phyloP scores from a whole-genome alignment of 768 basidiomycete species.

The Termitomyces eurrhizus region DNA sequence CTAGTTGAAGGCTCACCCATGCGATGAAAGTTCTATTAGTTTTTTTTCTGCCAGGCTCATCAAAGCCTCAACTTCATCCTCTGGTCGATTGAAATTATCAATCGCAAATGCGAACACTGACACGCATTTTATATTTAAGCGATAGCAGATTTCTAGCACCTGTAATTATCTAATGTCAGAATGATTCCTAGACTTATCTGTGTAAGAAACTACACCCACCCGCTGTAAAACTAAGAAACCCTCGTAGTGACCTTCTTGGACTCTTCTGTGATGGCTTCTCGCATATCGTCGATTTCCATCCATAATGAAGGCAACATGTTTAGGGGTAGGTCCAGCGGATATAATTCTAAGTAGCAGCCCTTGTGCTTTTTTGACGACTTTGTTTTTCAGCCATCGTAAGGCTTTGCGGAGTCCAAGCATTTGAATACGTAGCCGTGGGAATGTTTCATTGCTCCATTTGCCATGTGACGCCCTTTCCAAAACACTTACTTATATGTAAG shows the following conservation, averaged over 20 bases:
- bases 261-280: conserved; percentile 55
- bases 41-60: conserved; percentile 81
- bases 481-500: no score
- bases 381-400: conserved; percentile 16
- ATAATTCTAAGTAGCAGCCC: conserved; percentile 38
- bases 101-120: conserved; percentile 98
- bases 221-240: conserved; percentile 78
- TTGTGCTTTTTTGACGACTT: conserved; percentile 10
- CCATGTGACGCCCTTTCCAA: neutral
- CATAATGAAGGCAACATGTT: conserved; percentile 94
- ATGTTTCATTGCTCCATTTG: conserved; percentile 3
- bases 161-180: conserved; percentile 29
- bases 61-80: conserved; percentile 81
- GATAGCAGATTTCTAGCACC: conserved; percentile 84
- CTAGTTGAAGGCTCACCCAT: conserved; percentile 57
- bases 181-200: neutral
- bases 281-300: conserved; percentile 96
- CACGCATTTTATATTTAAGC: conserved; percentile 77
- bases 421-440: conserved; percentile 16
- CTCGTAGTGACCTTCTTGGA: conserved; percentile 76
- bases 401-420: conserved; percentile 12
- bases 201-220: conserved; percentile 43
- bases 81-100: conserved; percentile 90
- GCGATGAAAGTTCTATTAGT: conserved; percentile 69
- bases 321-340: conserved; percentile 78